Percentiles rank a stretch among this genome's conserved stretches.
Conservation (phyloP, 2,329 filamentous ascomycete species). For the Talaromyces pinophilus region DNA sequence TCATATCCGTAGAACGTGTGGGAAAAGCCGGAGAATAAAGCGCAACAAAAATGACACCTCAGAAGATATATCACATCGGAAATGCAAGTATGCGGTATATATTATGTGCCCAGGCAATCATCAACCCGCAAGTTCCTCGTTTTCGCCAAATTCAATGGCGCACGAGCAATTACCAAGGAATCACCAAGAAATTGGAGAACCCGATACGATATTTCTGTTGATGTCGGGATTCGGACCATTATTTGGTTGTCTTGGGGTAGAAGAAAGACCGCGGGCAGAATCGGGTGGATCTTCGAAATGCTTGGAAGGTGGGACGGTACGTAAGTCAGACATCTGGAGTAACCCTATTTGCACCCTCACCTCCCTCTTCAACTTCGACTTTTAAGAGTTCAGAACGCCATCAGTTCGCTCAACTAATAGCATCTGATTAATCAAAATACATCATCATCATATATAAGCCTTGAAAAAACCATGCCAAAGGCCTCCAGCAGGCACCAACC, state of each 20-base stretch:
- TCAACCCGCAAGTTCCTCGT: not conserved
- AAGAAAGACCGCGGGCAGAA: slow-evolving; percentile 17
- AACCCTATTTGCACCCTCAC: slow-evolving; percentile 5
- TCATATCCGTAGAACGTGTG: not conserved
- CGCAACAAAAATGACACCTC: not conserved
- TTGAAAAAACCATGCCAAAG: not conserved
- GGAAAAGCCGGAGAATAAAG: not conserved
- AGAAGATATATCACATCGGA: slow-evolving; percentile 5
- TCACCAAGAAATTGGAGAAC: not conserved
- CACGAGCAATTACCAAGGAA: not conserved
- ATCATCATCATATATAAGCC: not conserved
- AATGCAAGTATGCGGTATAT: not conserved
- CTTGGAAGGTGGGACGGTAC: not conserved
- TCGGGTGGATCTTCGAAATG: slow-evolving; percentile 12
- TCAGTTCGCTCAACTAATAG: not conserved
- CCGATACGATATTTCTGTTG: not conserved
- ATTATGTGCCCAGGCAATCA: not conserved
- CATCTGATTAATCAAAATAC: not conserved
- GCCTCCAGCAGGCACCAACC: not conserved
- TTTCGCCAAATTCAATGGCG: not conserved
- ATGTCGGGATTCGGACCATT: not conserved
- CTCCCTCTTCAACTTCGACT: not conserved
- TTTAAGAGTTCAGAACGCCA: not conserved
- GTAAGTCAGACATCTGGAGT: not conserved
- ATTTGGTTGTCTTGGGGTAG: not conserved